phyloP scores from a whole-genome alignment of 225 moss, liverwort and hornwort species.

The Thuidium tamariscinum region DNA sequence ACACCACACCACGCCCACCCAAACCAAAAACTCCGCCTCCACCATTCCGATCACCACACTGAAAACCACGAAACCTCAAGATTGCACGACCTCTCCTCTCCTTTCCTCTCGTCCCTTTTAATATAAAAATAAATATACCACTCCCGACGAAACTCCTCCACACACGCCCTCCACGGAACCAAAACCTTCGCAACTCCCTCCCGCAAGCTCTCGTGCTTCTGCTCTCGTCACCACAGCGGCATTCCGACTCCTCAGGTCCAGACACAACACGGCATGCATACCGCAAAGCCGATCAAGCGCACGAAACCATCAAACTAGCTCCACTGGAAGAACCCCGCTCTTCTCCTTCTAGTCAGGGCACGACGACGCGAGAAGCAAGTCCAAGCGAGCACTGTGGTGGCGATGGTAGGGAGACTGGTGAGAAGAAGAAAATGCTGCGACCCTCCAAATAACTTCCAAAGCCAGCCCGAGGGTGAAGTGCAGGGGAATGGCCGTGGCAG shows the following conservation, averaged over 20 bases:
- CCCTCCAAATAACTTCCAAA: not conserved
- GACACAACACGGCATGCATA: not conserved
- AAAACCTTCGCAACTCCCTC: not conserved
- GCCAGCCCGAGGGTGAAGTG: not conserved
- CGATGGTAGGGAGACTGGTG: not conserved
- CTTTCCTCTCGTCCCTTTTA: not conserved
- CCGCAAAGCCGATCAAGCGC: not conserved
- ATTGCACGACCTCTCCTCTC: not conserved
- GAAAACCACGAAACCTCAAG: slow-evolving; percentile 6
- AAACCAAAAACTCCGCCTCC: not conserved
- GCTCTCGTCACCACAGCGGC: not conserved
- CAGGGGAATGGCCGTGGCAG: not conserved
- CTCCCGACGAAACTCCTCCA: not conserved
- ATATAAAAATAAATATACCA: not conserved
- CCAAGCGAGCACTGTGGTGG: not conserved
- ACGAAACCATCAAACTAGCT: not conserved
- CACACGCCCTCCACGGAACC: not conserved
- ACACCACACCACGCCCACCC: not conserved
- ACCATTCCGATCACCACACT: not conserved
- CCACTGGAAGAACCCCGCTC: not conserved
- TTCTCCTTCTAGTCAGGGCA: not conserved
- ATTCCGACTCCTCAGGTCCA: not conserved
- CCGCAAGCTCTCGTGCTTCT: not conserved
- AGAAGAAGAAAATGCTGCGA: not conserved
- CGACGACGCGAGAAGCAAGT: not conserved